phyloP scores from a whole-genome alignment of 208 protist genomes.

The Angomonas deanei region DNA sequence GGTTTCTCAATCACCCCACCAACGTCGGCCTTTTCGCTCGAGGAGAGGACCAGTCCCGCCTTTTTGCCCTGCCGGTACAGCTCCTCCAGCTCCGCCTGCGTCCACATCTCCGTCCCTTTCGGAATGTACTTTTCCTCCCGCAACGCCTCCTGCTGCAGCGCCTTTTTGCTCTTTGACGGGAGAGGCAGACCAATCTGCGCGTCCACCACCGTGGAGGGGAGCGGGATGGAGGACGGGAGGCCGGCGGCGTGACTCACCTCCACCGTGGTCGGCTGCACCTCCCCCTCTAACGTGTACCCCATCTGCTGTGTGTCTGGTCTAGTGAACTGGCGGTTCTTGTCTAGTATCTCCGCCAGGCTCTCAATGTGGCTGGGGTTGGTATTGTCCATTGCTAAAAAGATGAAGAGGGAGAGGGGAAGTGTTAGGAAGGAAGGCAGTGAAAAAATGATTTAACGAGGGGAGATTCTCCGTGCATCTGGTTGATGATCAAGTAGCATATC shows the following conservation, averaged over 20 bases:
- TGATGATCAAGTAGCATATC: too few relatives aligned
- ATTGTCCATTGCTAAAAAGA: slow-evolving; percentile 19
- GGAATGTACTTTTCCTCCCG: slow-evolving; percentile 8
- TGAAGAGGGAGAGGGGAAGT: neutral
- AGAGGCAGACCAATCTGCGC: slow-evolving; percentile 63
- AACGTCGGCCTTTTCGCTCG: neutral
- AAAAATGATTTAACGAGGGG: too few relatives aligned
- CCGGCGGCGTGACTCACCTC: neutral
- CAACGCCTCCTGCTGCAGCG: slow-evolving; percentile 14
- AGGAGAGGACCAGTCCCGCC: neutral
- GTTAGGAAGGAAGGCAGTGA: neutral
- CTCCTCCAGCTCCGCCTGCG: slow-evolving; percentile 60
- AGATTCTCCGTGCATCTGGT: too few relatives aligned
- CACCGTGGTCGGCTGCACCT: neutral
- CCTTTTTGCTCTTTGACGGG: slow-evolving; percentile 57
- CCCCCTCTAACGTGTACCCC: slow-evolving; percentile 49
- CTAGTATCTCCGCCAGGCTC: slow-evolving; percentile 58
- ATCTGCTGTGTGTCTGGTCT: slow-evolving; percentile 56
- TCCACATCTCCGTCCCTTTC: slow-evolving; percentile 78
- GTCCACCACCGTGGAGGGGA: slow-evolving; percentile 76
- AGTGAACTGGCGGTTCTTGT: slow-evolving; percentile 62
- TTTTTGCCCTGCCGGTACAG: slow-evolving; percentile 5
- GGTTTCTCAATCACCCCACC: neutral
- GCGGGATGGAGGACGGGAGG: slow-evolving; percentile 37
- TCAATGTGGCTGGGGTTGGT: slow-evolving; percentile 44